A percentile compares a stretch with the other conserved stretches of the same genome.
Evolutionary conservation across 805 yeast species (phyloP).

Genomic region (Lachancea lanzarotensis): DNA sequence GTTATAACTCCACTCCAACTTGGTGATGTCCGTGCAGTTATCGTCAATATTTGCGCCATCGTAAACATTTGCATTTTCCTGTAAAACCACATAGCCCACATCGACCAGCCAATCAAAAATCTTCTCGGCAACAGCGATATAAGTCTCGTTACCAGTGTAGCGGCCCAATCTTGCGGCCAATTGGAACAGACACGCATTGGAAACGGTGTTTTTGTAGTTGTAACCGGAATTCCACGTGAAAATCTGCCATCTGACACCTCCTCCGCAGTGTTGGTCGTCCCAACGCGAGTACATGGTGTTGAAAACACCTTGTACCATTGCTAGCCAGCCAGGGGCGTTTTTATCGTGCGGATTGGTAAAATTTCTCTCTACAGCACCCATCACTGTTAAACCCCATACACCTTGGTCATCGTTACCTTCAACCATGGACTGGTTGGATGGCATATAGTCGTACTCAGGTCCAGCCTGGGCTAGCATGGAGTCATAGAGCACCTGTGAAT

Average conservation of each 20-base stretch:
- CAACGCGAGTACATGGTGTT: conserved; percentile 53
- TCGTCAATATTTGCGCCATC: conserved; percentile 60
- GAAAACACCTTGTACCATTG: conserved; percentile 76
- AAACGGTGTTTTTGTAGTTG: conserved; percentile 55
- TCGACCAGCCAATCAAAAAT: conserved; percentile 57
- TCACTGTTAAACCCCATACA: conserved; percentile 91
- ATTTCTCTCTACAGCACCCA: conserved; percentile 87
- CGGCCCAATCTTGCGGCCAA: conserved; percentile 58
- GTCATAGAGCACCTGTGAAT: conserved; percentile 47
- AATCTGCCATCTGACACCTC: conserved; percentile 69
- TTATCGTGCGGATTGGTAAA: conserved; percentile 61
- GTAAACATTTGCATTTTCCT: conserved; percentile 45
- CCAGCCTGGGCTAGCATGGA: conserved; percentile 74
- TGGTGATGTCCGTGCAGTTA: conserved; percentile 56
- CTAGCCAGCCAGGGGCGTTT: conserved; percentile 62
- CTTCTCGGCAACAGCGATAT: conserved; percentile 44
- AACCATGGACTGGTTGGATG: conserved; percentile 79
- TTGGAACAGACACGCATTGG: conserved; percentile 61
- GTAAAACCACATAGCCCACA: conserved; percentile 36
- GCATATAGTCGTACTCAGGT: conserved; percentile 70
- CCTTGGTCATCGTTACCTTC: conserved; percentile 99
- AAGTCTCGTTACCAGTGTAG: conserved; percentile 46
- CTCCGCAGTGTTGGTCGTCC: conserved; percentile 50
- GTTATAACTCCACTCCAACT: conserved; percentile 60
- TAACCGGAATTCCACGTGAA: conserved; percentile 55